Evolutionary conservation across 495 filamentous ascomycete species (phyloP), one percentile per base, ranked within the genome.

Genomic region (Saxispiralis lemnorum): DNA sequence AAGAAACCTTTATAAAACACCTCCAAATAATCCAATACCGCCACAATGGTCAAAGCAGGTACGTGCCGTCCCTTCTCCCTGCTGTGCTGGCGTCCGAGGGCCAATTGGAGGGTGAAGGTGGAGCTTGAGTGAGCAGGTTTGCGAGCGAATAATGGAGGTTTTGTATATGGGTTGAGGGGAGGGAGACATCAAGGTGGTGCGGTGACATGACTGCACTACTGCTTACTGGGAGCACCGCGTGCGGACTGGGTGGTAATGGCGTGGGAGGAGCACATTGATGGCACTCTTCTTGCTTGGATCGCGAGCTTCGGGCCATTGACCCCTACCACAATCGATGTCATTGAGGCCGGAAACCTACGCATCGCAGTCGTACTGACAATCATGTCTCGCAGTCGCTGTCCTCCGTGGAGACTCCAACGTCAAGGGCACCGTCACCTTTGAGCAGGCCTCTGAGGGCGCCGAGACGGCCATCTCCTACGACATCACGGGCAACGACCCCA

Each of bases 11-110:
- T 3, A 40, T 17, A 15, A 9, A 15, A 42, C 40, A 43, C 2
- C 19, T 31, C 18, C 20, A 41, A 41, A 30, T 9, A 28, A 18
- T 39, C 37, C 34, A 28, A 47, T 58, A 60, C 62, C 59, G 59
- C 70, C 77, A 88, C 71, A 73, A 93, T 93, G 84, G 84, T 89
- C 68, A 93, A 89, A 72, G 84, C 84, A 69, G 84, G 84, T 93
- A 72, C 60, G 84, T 75, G 48, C 30, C 37, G 18, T 24, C 35
- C 42, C 17, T 24, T n/a, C n/a, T 11, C 9, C 39, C 10, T 42
- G 37, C n/a, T 39, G n/a, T 14, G 5, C 6, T 4, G 6, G 14
- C 7, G 6, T 30, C 31, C 31, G 6, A 13, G 18, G 28, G n/a
- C 10, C 24, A 19, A 46, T 6, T 9, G 17, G 28, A n/a, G 32